Base-by-base conservation (phyloP, 805 yeast species). In the Yarrowia sp. region DNA sequence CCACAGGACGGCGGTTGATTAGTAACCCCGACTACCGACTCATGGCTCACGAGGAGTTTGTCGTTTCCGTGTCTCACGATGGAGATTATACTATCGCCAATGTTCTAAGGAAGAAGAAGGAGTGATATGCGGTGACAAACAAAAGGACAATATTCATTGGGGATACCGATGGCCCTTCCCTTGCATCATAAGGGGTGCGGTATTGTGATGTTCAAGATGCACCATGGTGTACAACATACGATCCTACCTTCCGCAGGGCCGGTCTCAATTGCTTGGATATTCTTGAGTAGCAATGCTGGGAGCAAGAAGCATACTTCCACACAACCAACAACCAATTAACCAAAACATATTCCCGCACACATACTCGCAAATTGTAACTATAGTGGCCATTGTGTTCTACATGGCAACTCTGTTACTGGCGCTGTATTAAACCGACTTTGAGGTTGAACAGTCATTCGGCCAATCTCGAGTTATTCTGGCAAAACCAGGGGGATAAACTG, bases 61-160 rank as follows among this genome's bases (percentile, higher is more conserved):
- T 84, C 17, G 70, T 85, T 2, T 80, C 85, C 19, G 63, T 88
- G 1, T 82, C 88, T 38, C 92, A 88, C 69, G 95, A 88, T 71
- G 82, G 80, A 0, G 89, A 81, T 32, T 71, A 79, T 9, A 74
- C 89, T 9, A 75, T 82, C 24, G 83, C 90, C 6, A 80, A 80
- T 9, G 88, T 86, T 1, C 11, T 54, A 12, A n/a, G 61, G 35
- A 54, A n/a, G 35, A 16, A 26, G 11, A 54, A 26, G 35, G 30
- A 26, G 28, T 22, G 26, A 41, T 21, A n/a, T 10, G 17, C 1
- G 22, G 38, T 12, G 17, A 33, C 30, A 5, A 26, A 26, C 8
- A 8, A 26, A 26, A 8, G 30, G 30, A 8, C n/a, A n/a, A n/a
- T n/a, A n/a, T n/a, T n/a, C n/a, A n/a, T n/a, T n/a, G n/a, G n/a